phyloP scores from a whole-genome alignment of 2,329 filamentous ascomycete genomes.

The Aspergillus alliaceus region DNA sequence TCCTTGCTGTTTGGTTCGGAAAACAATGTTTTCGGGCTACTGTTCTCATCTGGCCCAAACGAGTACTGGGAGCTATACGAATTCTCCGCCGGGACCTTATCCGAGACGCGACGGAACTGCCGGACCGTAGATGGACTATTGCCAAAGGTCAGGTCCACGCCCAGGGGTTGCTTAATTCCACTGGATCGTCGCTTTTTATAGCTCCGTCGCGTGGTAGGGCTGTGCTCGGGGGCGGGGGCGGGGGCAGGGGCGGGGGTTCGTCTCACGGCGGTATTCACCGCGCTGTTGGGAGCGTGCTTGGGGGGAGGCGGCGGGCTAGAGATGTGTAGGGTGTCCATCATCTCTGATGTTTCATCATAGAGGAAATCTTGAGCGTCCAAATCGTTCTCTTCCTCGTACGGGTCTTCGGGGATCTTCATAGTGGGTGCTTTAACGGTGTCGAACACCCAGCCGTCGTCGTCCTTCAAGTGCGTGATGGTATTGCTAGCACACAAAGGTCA shows the following conservation, averaged over 20 bases:
- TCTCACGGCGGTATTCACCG: conserved; percentile 58
- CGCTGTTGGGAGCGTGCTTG: conserved; percentile 52
- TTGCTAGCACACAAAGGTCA: conserved; percentile 46
- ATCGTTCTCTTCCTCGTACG: conserved; percentile 47
- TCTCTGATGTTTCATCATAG: conserved; percentile 38
- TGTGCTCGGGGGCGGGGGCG: conserved; percentile 47
- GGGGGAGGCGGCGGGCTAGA: conserved; percentile 46
- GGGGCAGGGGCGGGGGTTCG: conserved; percentile 49
- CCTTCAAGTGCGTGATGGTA: conserved; percentile 60
- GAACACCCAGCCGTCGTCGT: conserved; percentile 90
- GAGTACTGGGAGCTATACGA: conserved; percentile 25
- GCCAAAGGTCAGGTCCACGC: conserved; percentile 88
- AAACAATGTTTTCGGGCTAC: conserved; percentile 35
- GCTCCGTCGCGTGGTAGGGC: conserved; percentile 42
- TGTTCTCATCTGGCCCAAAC: conserved; percentile 41
- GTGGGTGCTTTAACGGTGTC: conserved; percentile 81
- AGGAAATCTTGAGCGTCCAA: conserved; percentile 36
- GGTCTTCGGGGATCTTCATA: conserved; percentile 57
- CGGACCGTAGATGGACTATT: conserved; percentile 90
- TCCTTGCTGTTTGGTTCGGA: conserved; percentile 65
- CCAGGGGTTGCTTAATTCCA: conserved; percentile 72
- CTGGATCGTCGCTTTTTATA: conserved; percentile 46
- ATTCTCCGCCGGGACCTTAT: conserved; percentile 50
- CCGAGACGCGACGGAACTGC: conserved; percentile 85
- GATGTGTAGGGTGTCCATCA: conserved; percentile 41